Evolutionary conservation across 805 yeast genomes (phyloP), one percentile per base, ranked within the genome.

Genomic region (Wickerhamomyces bisporus): DNA sequence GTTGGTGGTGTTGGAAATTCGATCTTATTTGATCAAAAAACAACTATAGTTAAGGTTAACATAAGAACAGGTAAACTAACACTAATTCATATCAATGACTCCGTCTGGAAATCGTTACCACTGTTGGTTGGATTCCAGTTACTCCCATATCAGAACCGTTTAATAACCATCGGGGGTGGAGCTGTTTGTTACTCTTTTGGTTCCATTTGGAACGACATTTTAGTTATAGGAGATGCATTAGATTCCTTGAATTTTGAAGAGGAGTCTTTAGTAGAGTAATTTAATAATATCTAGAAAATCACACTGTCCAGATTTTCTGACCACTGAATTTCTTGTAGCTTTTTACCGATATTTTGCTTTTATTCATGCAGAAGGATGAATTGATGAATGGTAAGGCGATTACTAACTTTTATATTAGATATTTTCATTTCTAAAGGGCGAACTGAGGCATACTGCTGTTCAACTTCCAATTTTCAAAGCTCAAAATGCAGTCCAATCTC

Each of bases 111-210:
- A 14, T 42, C 57, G 0, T 50, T 61, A 2, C 73, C 77, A 2
- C 61, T 80, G 39, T 58, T 80, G 9, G 68, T 77, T 9, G 88
- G 88, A 2, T 72, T 71, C 44, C 73, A 70, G 26, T 38, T 72
- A 18, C 55, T 62, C 11, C 52, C 55, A 3, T 33, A 48, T 4
- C 33, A 45, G n/a, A 39, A 41, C 3, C 45, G 45, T 6, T 16
- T 55, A 6, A 37, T 60, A 16, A 32, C 58, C 3, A 45, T 75
- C 30, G 83, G 80, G 8, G 91, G 94, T 3, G 94, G 94, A 4
- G 89, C 84, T 0, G 86, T 84, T 1, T 85, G 94, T 53, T 85
- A 81, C 47, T 82, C 89, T 1, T 86, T 84, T 61, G 95, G 95
- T 0, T 66, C 80, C 0, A 68, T 67, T 16, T 71, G 74, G 70